These are phyloP conservation scores for Choiromyces venosus DNA, from an alignment of 495 filamentous ascomycete species.

Conservation along the genomic window DNA sequence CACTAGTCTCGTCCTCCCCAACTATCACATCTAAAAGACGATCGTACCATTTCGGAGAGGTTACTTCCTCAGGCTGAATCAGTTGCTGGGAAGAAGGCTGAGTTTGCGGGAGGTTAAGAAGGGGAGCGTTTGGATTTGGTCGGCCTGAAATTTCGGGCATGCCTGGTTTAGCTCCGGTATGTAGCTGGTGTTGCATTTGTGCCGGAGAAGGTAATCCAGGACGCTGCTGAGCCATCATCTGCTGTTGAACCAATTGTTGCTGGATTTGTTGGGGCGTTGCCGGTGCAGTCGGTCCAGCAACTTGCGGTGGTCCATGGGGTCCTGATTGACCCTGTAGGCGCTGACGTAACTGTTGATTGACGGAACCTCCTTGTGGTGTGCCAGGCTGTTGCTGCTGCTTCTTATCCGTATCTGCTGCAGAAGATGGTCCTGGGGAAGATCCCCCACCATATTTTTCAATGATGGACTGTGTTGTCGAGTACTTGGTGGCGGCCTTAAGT, in stretches of 20 bases:
- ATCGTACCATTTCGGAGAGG: conserved; percentile 80
- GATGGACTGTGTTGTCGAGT: conserved; percentile 86
- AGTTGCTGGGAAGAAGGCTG: conserved; percentile 40
- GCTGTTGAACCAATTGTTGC: conserved; percentile 37
- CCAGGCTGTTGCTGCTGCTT: conserved; percentile 41
- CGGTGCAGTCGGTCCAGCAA: neutral
- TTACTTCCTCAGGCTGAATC: conserved; percentile 47
- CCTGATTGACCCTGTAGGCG: conserved; percentile 13
- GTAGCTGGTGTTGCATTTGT: conserved; percentile 20
- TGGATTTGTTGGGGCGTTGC: conserved; percentile 32
- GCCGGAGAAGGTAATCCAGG: conserved; percentile 9
- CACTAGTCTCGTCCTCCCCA: conserved; percentile 88
- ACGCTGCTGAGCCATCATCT: conserved; percentile 34
- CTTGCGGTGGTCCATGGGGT: conserved; percentile 6
- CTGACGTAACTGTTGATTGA: conserved; percentile 23
- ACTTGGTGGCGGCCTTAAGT: conserved; percentile 88
- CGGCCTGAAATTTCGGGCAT: conserved; percentile 22
- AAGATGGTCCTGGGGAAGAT: neutral
- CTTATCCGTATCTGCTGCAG: conserved; percentile 44
- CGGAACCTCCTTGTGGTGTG: conserved; percentile 27
- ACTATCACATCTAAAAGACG: conserved; percentile 84
- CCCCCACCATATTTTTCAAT: conserved; percentile 86
- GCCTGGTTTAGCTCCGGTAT: conserved; percentile 37
- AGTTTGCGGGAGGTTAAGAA: conserved; percentile 19
- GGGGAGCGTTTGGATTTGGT: conserved; percentile 24